Evolutionary conservation across 2,329 filamentous ascomycete genomes (phyloP), one percentile per base, ranked within the genome.

Genomic region (Coniosporium tulheliwenetii): DNA sequence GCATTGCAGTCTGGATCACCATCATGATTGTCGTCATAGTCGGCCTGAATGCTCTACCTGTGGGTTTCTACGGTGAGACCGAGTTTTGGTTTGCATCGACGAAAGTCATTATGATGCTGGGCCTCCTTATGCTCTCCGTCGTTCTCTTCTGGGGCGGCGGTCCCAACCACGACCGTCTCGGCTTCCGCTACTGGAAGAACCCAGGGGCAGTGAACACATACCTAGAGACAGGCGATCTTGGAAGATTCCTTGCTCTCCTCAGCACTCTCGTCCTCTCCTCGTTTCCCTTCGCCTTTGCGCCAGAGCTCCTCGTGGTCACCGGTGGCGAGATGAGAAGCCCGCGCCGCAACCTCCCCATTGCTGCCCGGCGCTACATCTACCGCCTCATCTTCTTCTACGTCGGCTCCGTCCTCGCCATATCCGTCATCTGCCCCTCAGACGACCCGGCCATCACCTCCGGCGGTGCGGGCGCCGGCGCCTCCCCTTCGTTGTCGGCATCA

Each of bases 371-470:
- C 8, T 76, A 72, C 53, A 74, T 78, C 55, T 76, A 69, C 52
- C 74, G 75, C 10, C 61, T 79, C n/a, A 58, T 77, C 10, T 64
- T 77, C 54, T 77, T 79, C 61, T 78, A 77, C 52, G 62, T 78
- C 40, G 56, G 70, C 5, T 66, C 64, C 2, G 68, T 74, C 1
- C 57, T 79, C 2, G 69, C 71, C n/a, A 77, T 79, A 39, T 35
- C n/a, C 31, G 66, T 79, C 30, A 75, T 75, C 41, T 71, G 70
- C 45, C 71, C 71, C 0, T 74, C 65, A 29, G 59, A 74, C 44
- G 66, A 73, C 42, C 44, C 55, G 1, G 59, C 59, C 2, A 61
- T 79, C 31, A 71, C 69, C 10, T 58, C 61, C 12, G 73, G 73
- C 14, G 69, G 66, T 16, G 60, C 63, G 5, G 71, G 69, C 38